These are phyloP conservation scores for Periglandula ipomoeae DNA, from an alignment of 2,329 filamentous ascomycete species.

Conservation along the genomic window DNA sequence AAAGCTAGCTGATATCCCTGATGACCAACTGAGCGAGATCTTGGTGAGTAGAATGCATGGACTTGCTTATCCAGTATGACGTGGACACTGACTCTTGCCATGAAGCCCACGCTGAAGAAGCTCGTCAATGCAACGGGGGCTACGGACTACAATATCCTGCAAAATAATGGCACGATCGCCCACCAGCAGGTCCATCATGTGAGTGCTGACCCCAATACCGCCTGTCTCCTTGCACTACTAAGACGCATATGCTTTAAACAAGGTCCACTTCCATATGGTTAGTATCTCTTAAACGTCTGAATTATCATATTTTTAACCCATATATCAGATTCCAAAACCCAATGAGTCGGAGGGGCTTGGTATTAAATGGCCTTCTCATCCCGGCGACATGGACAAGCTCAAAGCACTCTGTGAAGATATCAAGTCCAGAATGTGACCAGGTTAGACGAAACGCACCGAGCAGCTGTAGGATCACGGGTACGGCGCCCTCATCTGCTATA, in stretches of 20 bases:
- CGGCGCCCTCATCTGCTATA: too few species aligned
- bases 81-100: background rate
- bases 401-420: slow-evolving; percentile 74
- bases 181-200: slow-evolving; percentile 93
- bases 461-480: too few species aligned
- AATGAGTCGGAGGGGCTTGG: slow-evolving; percentile 71
- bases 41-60: slow-evolving; percentile 44
- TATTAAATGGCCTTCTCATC: slow-evolving; percentile 69
- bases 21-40: slow-evolving; percentile 75
- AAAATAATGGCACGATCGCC: slow-evolving; percentile 89
- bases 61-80: background rate
- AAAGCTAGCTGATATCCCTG: slow-evolving; percentile 87
- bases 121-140: slow-evolving; percentile 69
- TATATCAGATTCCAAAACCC: slow-evolving; percentile 81
- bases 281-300: slow-evolving; percentile 13
- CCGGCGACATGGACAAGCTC: slow-evolving; percentile 71
- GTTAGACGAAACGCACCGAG: background rate
- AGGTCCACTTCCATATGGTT: slow-evolving; percentile 94
- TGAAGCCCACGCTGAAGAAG: slow-evolving; percentile 58
- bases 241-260: background rate
- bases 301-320: background rate
- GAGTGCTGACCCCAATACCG: slow-evolving; percentile 21
- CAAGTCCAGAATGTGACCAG: slow-evolving; percentile 88
- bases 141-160: slow-evolving; percentile 81
- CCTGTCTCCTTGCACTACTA: background rate